Evolutionary conservation across 2,329 filamentous ascomycete genomes (phyloP), one percentile per base, ranked within the genome.

Genomic region (Botrytis hyacinthi): DNA sequence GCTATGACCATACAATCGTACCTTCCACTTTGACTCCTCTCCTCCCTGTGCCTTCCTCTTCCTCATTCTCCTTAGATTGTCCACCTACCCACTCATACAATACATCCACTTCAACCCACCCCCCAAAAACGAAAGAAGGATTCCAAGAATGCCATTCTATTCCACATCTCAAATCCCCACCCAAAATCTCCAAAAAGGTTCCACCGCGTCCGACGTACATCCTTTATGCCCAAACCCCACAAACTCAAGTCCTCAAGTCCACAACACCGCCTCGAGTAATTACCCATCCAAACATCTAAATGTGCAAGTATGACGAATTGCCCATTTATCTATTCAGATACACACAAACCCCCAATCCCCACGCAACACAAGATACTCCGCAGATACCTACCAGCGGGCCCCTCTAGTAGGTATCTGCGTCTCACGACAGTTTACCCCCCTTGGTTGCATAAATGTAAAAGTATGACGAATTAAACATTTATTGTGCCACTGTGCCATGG

Each of bases 401-500:
- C 51, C 51, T 57, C 51, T 57, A 29, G 14, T 57, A 57, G 51
- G 51, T 29, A 57, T 29, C 51, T 29, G n/a, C 0, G n/a, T 57
- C 51, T 51, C 51, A 57, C 51, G 14, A 29, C n/a, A 1, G 8
- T 51, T 14, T 54, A n/a, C 51, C 29, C 51, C 51, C 51, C 51
- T 57, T 57, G 51, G 51, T 57, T 57, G 51, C 51, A 57, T 44
- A 63, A 29, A 63, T n/a, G 35, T 63, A 20, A 20, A 63, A 63
- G 40, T 63, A 44, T 63, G 37, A 42, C 61, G n/a, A 63, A 63
- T 63, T 20, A 3, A 16, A 44, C n/a, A 63, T 63, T 12, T 63
- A 63, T 63, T n/a, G 10, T 63, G n/a, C 61, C 61, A 29, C 61
- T 63, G 37, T 26, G 61, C 61, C 61, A 63, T 44, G n/a, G 61